Evolutionary conservation across 2,329 filamentous ascomycete genomes (phyloP), one percentile per base, ranked within the genome.

Genomic region (Colletotrichum shisoi): DNA sequence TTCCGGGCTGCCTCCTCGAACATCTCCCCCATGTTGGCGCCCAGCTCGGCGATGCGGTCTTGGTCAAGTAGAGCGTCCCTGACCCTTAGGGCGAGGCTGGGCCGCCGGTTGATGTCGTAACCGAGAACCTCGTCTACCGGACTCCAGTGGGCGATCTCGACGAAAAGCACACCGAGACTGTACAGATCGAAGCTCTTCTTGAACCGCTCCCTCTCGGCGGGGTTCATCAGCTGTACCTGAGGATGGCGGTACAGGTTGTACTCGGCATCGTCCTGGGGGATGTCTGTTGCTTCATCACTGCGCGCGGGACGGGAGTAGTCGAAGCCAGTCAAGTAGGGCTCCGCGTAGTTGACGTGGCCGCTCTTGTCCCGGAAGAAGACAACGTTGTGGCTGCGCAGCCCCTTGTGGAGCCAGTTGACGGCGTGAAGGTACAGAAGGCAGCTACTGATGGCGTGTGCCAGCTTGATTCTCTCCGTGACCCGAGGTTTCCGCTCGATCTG

Each of bases 401-500:
- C 84, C 70, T 87, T 87, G 76, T 87, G 85, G 6, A 87, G 77
- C 84, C 84, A 87, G 67, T 85, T 81, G 1, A 85, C 83, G 3
- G 82, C 79, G 71, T 87, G 84, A 0, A 87, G 78, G 62, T 85
- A 84, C 53, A 87, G 75, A 3, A 88, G 73, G 19, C 82, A 86
- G 71, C 84, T 82, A 63, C 82, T 78, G 37, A 87, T 77, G 31
- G 81, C 80, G 53, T 81, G 79, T 51, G 85, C 85, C 19, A 88
- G 79, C 34, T 72, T 75, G 61, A 87, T 78, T 39, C 86, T 80
- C 27, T 82, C 79, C 0, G 84, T 85, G 3, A 88, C 78, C 1
- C 81, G 77, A 1, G 85, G 85, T 57, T 78, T 81, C 34, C 78
- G 76, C 8, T 75, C 69, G 2, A 71, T 73, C 13, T 73, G 71